A percentile compares a stretch with the other conserved stretches of the same genome.
phyloP scores from a whole-genome alignment of 2,329 filamentous ascomycete genomes.

The Paradendryphiella salina region DNA sequence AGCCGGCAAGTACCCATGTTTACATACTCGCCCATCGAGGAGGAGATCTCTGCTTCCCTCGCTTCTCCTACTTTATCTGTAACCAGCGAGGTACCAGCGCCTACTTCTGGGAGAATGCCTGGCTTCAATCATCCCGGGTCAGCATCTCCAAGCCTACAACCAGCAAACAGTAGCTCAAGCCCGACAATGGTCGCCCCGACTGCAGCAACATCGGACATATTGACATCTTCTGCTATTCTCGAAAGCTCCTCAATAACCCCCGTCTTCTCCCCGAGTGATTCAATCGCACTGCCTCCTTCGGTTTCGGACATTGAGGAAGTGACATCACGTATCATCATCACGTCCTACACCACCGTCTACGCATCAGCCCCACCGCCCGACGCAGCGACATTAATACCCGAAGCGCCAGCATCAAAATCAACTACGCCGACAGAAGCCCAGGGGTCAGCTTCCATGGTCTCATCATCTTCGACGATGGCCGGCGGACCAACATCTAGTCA shows the following conservation, averaged over 20 bases:
- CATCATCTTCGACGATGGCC: slow-evolving; percentile 1
- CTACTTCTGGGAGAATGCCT: slow-evolving; percentile 25
- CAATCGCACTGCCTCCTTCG: neutral
- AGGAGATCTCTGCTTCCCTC: slow-evolving; percentile 12
- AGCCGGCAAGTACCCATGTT: slow-evolving; percentile 25
- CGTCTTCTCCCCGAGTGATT: neutral
- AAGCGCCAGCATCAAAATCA: slow-evolving; percentile 6
- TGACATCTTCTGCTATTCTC: neutral
- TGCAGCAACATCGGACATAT: neutral
- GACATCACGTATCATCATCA: slow-evolving; percentile 28
- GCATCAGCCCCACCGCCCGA: slow-evolving; percentile 17
- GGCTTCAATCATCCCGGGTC: slow-evolving; percentile 26
- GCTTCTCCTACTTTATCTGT: slow-evolving; percentile 11
- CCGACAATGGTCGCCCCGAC: slow-evolving; percentile 6
- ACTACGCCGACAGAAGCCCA: slow-evolving; percentile 10
- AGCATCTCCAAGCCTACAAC: slow-evolving; percentile 5
- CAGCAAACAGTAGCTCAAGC: slow-evolving; percentile 1
- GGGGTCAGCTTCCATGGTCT: neutral
- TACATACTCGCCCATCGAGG: slow-evolving; percentile 32
- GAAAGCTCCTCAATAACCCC: slow-evolving; percentile 4
- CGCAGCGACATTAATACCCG: neutral
- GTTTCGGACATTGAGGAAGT: slow-evolving; percentile 5
- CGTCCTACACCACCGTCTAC: slow-evolving; percentile 36
- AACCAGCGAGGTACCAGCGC: slow-evolving; percentile 7
- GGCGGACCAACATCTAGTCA: neutral